phyloP scores from a whole-genome alignment of 805 yeast genomes.

The Saccharomycopsis sp. region DNA sequence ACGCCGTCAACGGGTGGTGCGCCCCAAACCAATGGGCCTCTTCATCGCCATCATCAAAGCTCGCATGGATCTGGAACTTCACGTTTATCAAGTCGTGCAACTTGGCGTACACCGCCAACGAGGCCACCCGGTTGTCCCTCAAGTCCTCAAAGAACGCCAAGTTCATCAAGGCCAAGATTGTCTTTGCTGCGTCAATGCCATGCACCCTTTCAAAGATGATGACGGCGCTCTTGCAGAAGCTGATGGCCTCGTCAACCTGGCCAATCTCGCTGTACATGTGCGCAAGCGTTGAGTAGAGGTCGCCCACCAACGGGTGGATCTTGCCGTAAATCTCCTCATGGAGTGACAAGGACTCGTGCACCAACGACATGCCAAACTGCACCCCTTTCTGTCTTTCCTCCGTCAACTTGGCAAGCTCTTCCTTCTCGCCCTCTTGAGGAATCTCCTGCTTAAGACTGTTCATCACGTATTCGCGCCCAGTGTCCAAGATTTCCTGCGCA shows the following conservation, averaged over 20 bases:
- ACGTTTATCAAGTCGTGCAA: too few species aligned
- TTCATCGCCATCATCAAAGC: not conserved
- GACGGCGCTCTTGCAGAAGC: conserved; percentile 57
- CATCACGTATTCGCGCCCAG: conserved; percentile 37
- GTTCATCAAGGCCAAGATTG: conserved; percentile 62
- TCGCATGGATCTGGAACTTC: too few species aligned
- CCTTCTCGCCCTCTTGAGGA: not conserved
- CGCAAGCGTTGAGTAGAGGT: conserved; percentile 56
- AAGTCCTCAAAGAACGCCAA: conserved; percentile 64
- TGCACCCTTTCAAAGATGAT: conserved; percentile 67
- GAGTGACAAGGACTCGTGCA: conserved; percentile 61
- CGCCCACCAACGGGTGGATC: conserved; percentile 71
- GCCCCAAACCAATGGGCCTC: not conserved
- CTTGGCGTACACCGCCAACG: conserved; percentile 53
- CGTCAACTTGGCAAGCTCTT: conserved; percentile 22
- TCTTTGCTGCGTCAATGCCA: conserved; percentile 76
- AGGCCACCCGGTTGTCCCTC: conserved; percentile 47
- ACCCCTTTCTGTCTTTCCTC: conserved; percentile 27
- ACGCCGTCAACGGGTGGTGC: conserved; percentile 61
- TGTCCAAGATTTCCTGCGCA: conserved; percentile 67
- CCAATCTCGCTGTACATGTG: conserved; percentile 56
- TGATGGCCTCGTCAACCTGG: conserved; percentile 48
- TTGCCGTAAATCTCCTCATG: conserved; percentile 79
- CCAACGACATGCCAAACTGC: conserved; percentile 51
- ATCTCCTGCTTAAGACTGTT: not conserved